These are phyloP conservation scores for Aureobasidium sp. DNA, from an alignment of 2,329 filamentous ascomycete genomes.

Conservation along the genomic window DNA sequence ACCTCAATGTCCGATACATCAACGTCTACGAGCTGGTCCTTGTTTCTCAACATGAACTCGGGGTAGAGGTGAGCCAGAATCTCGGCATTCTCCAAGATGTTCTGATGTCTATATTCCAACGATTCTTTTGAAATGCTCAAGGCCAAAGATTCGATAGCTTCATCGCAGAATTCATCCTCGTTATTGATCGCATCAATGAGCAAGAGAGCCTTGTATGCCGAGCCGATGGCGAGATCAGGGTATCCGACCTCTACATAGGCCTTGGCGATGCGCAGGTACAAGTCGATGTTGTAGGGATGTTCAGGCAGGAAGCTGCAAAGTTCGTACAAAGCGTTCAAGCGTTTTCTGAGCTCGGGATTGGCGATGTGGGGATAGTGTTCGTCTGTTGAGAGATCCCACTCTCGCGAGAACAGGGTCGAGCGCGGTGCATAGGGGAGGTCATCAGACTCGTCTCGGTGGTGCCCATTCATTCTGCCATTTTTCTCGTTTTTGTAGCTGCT, in stretches of 20 bases:
- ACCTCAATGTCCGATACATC: slow-evolving; percentile 14
- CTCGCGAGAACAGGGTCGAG: slow-evolving; percentile 7
- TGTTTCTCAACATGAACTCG: slow-evolving; percentile 15
- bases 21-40: slow-evolving; percentile 13
- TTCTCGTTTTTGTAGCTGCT: slow-evolving; percentile 24
- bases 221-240: slow-evolving; percentile 80
- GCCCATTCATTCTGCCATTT: slow-evolving; percentile 9
- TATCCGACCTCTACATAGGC: slow-evolving; percentile 71
- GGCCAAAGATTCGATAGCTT: slow-evolving; percentile 46
- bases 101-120: slow-evolving; percentile 15
- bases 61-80: slow-evolving; percentile 13
- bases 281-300: slow-evolving; percentile 36
- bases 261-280: slow-evolving; percentile 58
- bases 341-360: slow-evolving; percentile 16
- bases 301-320: slow-evolving; percentile 18
- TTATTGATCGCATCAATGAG: slow-evolving; percentile 74
- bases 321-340: slow-evolving; percentile 13
- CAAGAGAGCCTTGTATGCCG: slow-evolving; percentile 85
- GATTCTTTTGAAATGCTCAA: slow-evolving; percentile 17
- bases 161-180: slow-evolving; percentile 73
- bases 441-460: slow-evolving; percentile 12
- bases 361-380: slow-evolving; percentile 18
- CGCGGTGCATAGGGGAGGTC: slow-evolving; percentile 10
- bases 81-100: slow-evolving; percentile 13
- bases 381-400: slow-evolving; percentile 9